Evolutionary conservation across 2,329 filamentous ascomycete genomes (phyloP), one percentile per base, ranked within the genome.

Genomic region (Scolecobasidium constrictum): DNA sequence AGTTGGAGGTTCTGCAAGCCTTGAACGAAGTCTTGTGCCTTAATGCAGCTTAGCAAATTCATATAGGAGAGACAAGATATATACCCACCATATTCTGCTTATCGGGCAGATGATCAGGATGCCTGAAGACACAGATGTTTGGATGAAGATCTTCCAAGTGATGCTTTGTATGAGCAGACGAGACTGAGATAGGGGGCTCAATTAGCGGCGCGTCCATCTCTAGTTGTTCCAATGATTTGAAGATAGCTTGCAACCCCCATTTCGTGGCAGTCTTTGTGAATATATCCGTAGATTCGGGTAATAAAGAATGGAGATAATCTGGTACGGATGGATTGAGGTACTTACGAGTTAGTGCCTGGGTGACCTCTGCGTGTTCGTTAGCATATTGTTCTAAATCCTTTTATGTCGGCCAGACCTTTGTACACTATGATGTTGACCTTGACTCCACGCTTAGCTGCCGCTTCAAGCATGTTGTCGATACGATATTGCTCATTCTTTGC

Each of bases 381-480:
- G n/a, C n/a, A 2, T 1, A 16, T 19, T 22, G 18, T 9, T 19
- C 18, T 28, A 26, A 35, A 11, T 35, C 11, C 38, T 43, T 15
- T 42, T 39, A 36, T 7, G 26, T 37, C 35, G 28, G 40, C 12
- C 15, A 19, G 21, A 35, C 66, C 63, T 95, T 94, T 94, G 66
- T 94, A 94, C 9, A 94, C 85, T 42, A 94, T 87, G 40, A 94
- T 72, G 52, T 88, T 82, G 52, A 94, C 71, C 52, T 82, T 77
- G 36, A 94, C 87, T 34, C 87, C 88, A 35, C 87, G 77, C 62
- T 90, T 74, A 19, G 88, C 86, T 6, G 86, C 87, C 43, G 80
- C 80, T 53, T 83, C 73, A 38, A 94, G 74, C 78, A 94, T 80
- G 39, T 78, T 75, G 61, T 94, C 87, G 31, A 94, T 67, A 4